Conservation (phyloP, 768 basidiomycete genomes). For the Myochromella boudieri region DNA sequence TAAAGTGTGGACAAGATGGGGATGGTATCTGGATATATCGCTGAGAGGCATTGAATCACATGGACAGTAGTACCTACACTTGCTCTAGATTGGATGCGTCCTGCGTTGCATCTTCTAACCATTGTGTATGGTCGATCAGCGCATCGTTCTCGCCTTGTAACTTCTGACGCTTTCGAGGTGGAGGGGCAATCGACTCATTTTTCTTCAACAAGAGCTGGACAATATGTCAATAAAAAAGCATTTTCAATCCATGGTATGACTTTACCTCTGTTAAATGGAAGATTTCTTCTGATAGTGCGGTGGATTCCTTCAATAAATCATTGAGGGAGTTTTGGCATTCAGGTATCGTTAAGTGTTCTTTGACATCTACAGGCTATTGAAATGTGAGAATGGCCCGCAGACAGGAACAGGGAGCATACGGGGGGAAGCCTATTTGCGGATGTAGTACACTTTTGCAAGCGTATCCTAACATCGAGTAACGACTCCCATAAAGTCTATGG, state of each 20-base stretch:
- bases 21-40: slow-evolving; percentile 48
- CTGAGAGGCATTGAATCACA: not conserved
- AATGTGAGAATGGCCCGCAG: not conserved
- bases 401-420: slow-evolving; percentile 37
- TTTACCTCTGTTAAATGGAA: slow-evolving; percentile 67
- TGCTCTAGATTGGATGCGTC: slow-evolving; percentile 48
- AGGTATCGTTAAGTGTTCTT: slow-evolving; percentile 33
- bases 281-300: slow-evolving; percentile 63
- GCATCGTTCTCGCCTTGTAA: slow-evolving; percentile 29
- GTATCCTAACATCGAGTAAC: slow-evolving; percentile 88
- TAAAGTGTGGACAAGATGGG: slow-evolving; percentile 73
- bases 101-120: slow-evolving; percentile 42
- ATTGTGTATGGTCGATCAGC: slow-evolving; percentile 29
- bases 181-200: slow-evolving; percentile 47
- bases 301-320: slow-evolving; percentile 60
- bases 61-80: slow-evolving; percentile 37
- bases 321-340: slow-evolving; percentile 46
- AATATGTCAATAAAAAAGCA: not conserved
- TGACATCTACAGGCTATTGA: slow-evolving; percentile 32
- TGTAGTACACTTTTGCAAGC: slow-evolving; percentile 76
- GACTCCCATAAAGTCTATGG: slow-evolving; percentile 82
- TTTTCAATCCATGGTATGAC: not conserved
- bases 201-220: slow-evolving; percentile 42
- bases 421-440: slow-evolving; percentile 65
- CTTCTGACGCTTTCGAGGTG: slow-evolving; percentile 60